Percentiles rank a stretch among this genome's conserved stretches.
These are phyloP conservation scores for Diatrype stigma DNA, from an alignment of 2,329 filamentous ascomycete genomes.

Conservation along the genomic window DNA sequence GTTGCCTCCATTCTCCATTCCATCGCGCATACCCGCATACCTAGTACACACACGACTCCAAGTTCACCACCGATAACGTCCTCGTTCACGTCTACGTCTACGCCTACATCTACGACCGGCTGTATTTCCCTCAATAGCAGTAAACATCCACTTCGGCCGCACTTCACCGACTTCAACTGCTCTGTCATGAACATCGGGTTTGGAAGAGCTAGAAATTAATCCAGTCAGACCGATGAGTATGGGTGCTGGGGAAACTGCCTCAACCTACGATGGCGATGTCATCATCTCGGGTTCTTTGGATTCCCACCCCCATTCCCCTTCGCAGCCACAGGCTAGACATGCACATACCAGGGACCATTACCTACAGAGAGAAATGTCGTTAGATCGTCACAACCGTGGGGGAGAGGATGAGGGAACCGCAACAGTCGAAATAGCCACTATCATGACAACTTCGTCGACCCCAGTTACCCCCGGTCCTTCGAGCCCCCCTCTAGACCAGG, in stretches of 20 bases:
- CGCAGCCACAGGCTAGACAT: constrained; percentile 19
- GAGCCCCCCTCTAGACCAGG: constrained; percentile 46
- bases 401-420: constrained; percentile 35
- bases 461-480: constrained; percentile 52
- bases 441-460: constrained; percentile 46
- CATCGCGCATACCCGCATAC: too few relatives aligned
- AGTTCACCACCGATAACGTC: neutral
- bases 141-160: neutral
- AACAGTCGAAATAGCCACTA: constrained; percentile 39
- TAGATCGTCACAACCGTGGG: constrained; percentile 21
- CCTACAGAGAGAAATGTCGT: constrained; percentile 20
- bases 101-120: neutral
- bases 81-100: neutral
- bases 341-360: constrained; percentile 9
- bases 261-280: constrained; percentile 21
- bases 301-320: constrained; percentile 15
- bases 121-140: neutral
- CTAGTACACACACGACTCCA: too few relatives aligned
- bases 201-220: neutral
- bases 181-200: neutral
- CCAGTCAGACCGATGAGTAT: constrained; percentile 14
- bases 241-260: constrained; percentile 16
- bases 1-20: too few relatives aligned
- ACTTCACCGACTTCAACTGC: neutral
- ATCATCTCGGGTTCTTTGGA: constrained; percentile 19